These are phyloP conservation scores for Dothideomycetes sp. DNA, from an alignment of 2,329 filamentous ascomycete species.

Conservation along the genomic window DNA sequence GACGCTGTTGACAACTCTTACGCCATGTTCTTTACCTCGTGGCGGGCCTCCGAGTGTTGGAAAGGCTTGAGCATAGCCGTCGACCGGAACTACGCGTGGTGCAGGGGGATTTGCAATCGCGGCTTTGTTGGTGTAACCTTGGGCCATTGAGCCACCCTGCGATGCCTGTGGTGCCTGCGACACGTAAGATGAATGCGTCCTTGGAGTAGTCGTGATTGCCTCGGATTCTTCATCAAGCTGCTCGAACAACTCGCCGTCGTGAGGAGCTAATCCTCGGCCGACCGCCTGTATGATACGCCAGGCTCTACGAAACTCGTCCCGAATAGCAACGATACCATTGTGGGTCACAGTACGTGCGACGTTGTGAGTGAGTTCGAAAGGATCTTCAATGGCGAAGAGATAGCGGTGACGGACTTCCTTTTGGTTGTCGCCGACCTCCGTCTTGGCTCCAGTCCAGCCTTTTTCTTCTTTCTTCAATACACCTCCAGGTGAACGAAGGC, in stretches of 20 bases:
- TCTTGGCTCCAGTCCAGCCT: conserved; percentile 77
- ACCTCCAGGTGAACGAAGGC: conserved; percentile 59
- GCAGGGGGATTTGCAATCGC: background rate
- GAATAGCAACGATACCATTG: conserved; percentile 67
- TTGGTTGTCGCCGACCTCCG: conserved; percentile 42
- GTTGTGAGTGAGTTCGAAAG: conserved; percentile 81
- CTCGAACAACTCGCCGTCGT: conserved; percentile 19
- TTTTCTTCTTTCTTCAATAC: conserved; percentile 65
- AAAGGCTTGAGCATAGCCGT: background rate
- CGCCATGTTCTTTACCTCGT: background rate
- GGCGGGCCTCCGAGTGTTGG: background rate
- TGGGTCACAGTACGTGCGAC: conserved; percentile 79
- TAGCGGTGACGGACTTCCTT: conserved; percentile 71
- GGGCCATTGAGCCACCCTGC: no score
- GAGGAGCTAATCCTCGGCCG: conserved; percentile 26
- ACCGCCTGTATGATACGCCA: conserved; percentile 56
- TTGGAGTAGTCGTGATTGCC: background rate
- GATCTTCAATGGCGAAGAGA: conserved; percentile 83
- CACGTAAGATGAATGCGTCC: no score
- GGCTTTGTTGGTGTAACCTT: no score
- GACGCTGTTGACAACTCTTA: background rate
- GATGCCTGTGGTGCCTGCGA: no score
- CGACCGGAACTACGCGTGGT: background rate
- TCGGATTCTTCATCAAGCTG: conserved; percentile 11
- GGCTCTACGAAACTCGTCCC: conserved; percentile 74